Percentiles rank a stretch among this genome's conserved stretches.
Conservation (phyloP, 768 basidiomycete genomes). For the Kwoniella sp. region DNA sequence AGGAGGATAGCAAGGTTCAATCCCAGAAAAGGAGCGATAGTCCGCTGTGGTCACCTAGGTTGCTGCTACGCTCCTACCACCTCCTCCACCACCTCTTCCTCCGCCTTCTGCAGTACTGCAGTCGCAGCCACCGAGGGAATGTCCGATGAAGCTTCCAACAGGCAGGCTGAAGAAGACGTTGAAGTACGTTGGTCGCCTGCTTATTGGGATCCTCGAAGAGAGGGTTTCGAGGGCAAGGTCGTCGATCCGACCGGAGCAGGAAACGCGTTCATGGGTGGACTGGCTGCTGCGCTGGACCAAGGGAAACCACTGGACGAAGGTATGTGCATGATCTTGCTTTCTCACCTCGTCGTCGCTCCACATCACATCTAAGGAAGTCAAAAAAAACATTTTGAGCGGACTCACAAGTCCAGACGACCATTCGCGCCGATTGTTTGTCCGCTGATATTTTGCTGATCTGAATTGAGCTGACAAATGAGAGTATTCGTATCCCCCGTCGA, state of each 20-base stretch:
- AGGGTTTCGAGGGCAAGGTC: slow-evolving; percentile 23
- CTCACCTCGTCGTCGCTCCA: too few relatives aligned
- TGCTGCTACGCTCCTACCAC: slow-evolving; percentile 26
- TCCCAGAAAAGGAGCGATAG: slow-evolving; percentile 24
- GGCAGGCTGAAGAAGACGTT: slow-evolving; percentile 9
- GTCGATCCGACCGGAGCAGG: slow-evolving; percentile 47
- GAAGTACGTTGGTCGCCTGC: slow-evolving; percentile 31
- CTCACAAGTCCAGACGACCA: too few relatives aligned
- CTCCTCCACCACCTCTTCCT: not conserved
- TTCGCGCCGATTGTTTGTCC: too few relatives aligned
- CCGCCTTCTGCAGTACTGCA: too few relatives aligned
- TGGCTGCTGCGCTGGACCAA: slow-evolving; percentile 33
- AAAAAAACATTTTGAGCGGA: too few relatives aligned
- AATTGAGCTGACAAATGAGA: not conserved
- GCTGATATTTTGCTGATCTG: too few relatives aligned
- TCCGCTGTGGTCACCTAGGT: slow-evolving; percentile 35
- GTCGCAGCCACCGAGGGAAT: too few relatives aligned
- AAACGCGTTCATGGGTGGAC: slow-evolving; percentile 43
- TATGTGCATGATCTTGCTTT: slow-evolving; percentile 12
- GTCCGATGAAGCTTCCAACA: too few relatives aligned
- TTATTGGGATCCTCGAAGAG: slow-evolving; percentile 25
- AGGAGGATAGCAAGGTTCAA: not conserved
- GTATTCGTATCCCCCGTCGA: not conserved
- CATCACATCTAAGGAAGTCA: too few relatives aligned
- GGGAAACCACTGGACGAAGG: slow-evolving; percentile 29